Percentiles rank a stretch among this genome's conserved stretches.
These are phyloP conservation scores for Hypoxylon rickii DNA, from an alignment of 495 filamentous ascomycete genomes.

Conservation along the genomic window DNA sequence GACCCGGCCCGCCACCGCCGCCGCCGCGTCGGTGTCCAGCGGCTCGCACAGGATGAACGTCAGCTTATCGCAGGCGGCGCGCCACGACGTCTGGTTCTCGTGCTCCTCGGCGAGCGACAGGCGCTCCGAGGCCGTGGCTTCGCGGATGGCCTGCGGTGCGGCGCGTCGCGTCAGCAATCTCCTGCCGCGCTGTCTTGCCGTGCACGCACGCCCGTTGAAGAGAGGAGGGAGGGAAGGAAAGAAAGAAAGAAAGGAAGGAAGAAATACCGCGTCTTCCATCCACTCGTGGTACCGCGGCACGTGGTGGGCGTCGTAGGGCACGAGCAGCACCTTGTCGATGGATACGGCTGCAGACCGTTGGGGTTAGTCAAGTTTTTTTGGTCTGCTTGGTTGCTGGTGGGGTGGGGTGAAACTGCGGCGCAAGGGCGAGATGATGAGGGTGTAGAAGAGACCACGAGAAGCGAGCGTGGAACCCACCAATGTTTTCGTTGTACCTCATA, in stretches of 20 bases:
- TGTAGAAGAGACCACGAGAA: too few relatives aligned
- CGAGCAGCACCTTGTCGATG: slow-evolving; percentile 68
- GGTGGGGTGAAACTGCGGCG: neutral
- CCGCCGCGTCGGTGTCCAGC: neutral
- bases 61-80: slow-evolving; percentile 71
- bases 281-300: slow-evolving; percentile 82
- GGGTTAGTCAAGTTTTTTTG: neutral
- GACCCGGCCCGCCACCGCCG: slow-evolving; percentile 36
- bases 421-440: neutral
- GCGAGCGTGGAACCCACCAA: slow-evolving; percentile 41
- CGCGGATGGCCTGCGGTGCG: slow-evolving; percentile 71
- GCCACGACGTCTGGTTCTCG: slow-evolving; percentile 83
- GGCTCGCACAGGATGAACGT: slow-evolving; percentile 72
- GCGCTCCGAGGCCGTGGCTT: slow-evolving; percentile 82
- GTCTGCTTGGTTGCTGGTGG: neutral
- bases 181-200: too few relatives aligned
- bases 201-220: too few relatives aligned
- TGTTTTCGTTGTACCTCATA: slow-evolving; percentile 51
- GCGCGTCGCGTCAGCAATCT: too few relatives aligned
- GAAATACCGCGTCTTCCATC: slow-evolving; percentile 82
- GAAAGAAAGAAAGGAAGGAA: neutral
- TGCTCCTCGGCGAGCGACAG: slow-evolving; percentile 80
- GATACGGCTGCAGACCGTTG: slow-evolving; percentile 60
- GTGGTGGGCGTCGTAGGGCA: slow-evolving; percentile 83
- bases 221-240: neutral